Conservation (phyloP, 1,284 basidiomycete genomes). For the Fomitiporia mediterranea region DNA sequence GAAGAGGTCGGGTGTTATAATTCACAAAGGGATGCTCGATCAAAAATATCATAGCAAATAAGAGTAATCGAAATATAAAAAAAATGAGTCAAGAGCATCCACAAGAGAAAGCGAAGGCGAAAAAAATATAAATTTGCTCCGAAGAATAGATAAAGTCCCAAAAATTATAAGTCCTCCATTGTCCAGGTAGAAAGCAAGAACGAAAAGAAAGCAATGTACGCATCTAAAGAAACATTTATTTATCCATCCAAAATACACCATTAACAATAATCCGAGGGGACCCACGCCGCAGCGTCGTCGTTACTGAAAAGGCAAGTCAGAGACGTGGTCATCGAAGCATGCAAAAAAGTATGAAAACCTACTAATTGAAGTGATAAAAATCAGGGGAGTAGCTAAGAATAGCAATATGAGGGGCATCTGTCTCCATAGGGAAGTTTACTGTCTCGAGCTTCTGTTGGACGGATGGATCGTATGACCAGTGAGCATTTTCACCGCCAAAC, state of each 20-base stretch:
- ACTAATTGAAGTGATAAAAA: slow-evolving; percentile 5
- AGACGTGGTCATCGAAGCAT: background rate
- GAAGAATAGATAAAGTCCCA: too few species aligned
- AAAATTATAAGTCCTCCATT: background rate
- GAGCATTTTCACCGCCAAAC: background rate
- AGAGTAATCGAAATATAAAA: background rate
- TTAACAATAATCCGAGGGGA: background rate
- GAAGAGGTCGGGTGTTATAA: background rate
- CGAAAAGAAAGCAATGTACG: background rate
- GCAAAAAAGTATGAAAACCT: background rate
- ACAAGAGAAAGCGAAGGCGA: background rate
- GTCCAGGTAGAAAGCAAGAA: too few species aligned
- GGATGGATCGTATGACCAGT: background rate
- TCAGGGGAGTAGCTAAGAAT: background rate
- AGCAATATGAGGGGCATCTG: background rate
- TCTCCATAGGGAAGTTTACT: background rate
- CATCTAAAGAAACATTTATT: background rate
- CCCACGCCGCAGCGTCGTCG: background rate
- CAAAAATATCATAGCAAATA: background rate
- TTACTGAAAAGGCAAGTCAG: background rate
- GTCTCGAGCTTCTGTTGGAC: background rate
- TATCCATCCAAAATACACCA: background rate
- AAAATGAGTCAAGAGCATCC: background rate
- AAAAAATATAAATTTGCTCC: too few species aligned
- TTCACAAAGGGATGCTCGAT: background rate